These are phyloP conservation scores for Furcasterigmium furcatum DNA, from an alignment of 2,329 filamentous ascomycete genomes.

Conservation along the genomic window DNA sequence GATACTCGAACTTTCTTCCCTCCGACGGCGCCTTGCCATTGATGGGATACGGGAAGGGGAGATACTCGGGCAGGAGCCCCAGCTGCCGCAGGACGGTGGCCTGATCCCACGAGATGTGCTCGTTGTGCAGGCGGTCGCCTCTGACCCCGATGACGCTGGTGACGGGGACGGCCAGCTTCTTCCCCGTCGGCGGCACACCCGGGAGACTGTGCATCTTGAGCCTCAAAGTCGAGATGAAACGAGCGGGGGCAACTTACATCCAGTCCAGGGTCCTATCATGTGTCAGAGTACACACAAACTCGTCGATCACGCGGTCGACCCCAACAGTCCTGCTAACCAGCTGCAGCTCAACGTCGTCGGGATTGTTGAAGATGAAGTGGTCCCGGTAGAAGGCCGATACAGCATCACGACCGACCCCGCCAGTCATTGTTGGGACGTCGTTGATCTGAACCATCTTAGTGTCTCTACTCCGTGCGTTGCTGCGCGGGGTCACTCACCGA, in stretches of 20 bases:
- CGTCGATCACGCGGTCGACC: conserved; percentile 68
- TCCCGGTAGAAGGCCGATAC: conserved; percentile 68
- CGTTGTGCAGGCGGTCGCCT: conserved; percentile 61
- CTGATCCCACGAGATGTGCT: conserved; percentile 69
- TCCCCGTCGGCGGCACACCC: conserved; percentile 52
- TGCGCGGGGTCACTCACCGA: conserved; percentile 31
- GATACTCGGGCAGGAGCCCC: conserved; percentile 53
- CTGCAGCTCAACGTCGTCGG: conserved; percentile 63
- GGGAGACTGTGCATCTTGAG: conserved; percentile 32
- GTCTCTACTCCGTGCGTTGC: not conserved
- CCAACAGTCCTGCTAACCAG: conserved; percentile 70
- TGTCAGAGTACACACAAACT: conserved; percentile 64
- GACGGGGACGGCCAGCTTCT: conserved; percentile 53
- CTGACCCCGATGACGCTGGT: conserved; percentile 62
- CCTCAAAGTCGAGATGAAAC: not conserved
- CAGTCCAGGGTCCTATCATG: conserved; percentile 63
- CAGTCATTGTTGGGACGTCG: too few relatives aligned
- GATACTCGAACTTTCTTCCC: conserved; percentile 20
- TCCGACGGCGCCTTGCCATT: conserved; percentile 23
- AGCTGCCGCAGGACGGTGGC: conserved; percentile 59
- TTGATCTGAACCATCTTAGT: conserved; percentile 19
- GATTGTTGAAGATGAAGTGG: conserved; percentile 74
- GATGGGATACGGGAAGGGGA: conserved; percentile 57
- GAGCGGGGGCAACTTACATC: conserved; percentile 49
- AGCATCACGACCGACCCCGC: conserved; percentile 62